phyloP scores from a whole-genome alignment of 2,329 filamentous ascomycete genomes.

The Cadophora luteo-olivacea region DNA sequence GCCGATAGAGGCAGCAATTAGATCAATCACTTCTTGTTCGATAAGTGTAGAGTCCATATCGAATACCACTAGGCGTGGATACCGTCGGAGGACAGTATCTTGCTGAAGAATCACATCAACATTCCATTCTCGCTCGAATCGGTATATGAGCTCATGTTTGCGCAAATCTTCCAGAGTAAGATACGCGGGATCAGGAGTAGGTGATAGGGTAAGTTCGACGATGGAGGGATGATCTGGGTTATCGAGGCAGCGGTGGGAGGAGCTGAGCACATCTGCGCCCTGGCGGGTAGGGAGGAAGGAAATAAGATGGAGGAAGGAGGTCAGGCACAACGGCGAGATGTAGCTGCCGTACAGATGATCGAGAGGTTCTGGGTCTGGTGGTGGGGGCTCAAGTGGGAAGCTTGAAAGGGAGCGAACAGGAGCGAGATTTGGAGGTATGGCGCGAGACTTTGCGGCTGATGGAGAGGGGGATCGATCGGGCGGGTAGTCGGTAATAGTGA shows the following conservation, averaged over 20 bases:
- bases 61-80: conserved; percentile 90
- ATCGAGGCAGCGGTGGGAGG: conserved; percentile 71
- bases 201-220: conserved; percentile 69
- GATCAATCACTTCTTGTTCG: conserved; percentile 96
- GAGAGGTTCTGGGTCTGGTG: conserved; percentile 61
- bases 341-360: conserved; percentile 72
- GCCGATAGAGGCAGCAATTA: conserved; percentile 85
- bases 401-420: conserved; percentile 63
- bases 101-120: conserved; percentile 81
- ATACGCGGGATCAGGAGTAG: conserved; percentile 66
- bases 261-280: conserved; percentile 58
- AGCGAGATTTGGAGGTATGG: conserved; percentile 52
- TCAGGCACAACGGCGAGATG: conserved; percentile 69
- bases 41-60: conserved; percentile 99
- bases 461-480: conserved; percentile 46
- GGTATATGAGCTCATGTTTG: conserved; percentile 81
- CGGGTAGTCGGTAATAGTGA: conserved; percentile 47
- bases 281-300: conserved; percentile 63
- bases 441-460: conserved; percentile 28
- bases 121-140: conserved; percentile 89
- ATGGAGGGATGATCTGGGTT: conserved; percentile 64
- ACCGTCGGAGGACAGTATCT: conserved; percentile 75
- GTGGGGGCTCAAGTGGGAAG: conserved; percentile 64
- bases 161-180: conserved; percentile 72
- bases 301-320: conserved; percentile 71